These are phyloP conservation scores for Xerocomus nothofagi DNA, from an alignment of 1,284 basidiomycete species.

Conservation along the genomic window DNA sequence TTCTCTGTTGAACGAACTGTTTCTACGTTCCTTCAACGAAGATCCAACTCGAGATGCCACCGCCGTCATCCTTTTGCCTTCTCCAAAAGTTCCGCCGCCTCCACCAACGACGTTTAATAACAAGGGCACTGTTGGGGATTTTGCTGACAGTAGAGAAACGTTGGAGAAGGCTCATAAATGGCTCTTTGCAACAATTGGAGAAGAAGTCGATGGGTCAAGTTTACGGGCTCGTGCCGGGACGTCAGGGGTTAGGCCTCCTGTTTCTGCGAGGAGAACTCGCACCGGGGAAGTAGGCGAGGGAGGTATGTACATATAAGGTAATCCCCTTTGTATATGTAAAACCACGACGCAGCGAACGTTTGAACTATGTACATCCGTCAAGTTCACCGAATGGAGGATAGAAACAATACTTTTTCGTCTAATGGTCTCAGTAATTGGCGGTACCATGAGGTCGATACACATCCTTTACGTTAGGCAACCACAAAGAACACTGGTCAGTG, in stretches of 20 bases:
- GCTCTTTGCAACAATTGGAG: slow-evolving; percentile 36
- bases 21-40: slow-evolving; percentile 18
- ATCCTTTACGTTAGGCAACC: no score
- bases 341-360: no score
- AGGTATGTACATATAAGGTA: slow-evolving; percentile 55
- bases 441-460: no score
- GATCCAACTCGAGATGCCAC: slow-evolving; percentile 20
- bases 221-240: slow-evolving; percentile 8
- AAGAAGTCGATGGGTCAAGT: slow-evolving; percentile 13
- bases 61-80: slow-evolving; percentile 51
- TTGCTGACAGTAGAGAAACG: slow-evolving; percentile 31
- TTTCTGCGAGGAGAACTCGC: slow-evolving; percentile 1
- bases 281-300: slow-evolving; percentile 45
- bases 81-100: slow-evolving; percentile 42
- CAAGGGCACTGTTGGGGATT: slow-evolving; percentile 32
- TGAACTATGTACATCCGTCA: no score
- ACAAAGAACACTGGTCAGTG: no score
- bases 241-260: background rate
- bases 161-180: slow-evolving; percentile 40
- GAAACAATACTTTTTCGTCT: background rate
- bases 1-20: slow-evolving; percentile 45
- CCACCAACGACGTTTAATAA: slow-evolving; percentile 40
- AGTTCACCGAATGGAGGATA: background rate
- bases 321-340: background rate
- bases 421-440: background rate